phyloP scores from a whole-genome alignment of 2,329 filamentous ascomycete genomes.

The Calonectria pteridis region DNA sequence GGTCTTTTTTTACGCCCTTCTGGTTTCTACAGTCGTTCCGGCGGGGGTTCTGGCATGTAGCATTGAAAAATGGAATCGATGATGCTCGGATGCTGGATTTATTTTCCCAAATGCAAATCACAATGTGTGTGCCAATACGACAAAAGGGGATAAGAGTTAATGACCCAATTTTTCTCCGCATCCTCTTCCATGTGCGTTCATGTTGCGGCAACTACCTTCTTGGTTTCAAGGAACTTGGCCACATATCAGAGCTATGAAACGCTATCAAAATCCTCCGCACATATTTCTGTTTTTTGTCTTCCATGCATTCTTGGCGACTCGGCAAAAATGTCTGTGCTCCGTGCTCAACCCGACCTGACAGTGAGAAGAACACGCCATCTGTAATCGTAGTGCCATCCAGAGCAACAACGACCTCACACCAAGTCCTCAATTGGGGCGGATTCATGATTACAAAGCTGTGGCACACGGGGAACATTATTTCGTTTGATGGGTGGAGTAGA shows the following conservation, averaged over 20 bases:
- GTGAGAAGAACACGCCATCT: neutral
- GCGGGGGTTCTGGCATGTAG: conserved; percentile 68
- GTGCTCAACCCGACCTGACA: neutral
- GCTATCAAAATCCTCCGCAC: neutral
- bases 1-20: conserved; percentile 63
- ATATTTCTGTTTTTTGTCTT: neutral
- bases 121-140: conserved; percentile 4
- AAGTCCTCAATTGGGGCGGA: neutral
- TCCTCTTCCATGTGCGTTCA: neutral
- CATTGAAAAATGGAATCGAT: conserved; percentile 68
- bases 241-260: neutral
- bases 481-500: neutral
- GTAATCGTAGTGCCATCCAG: neutral
- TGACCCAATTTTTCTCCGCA: neutral
- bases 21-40: conserved; percentile 63
- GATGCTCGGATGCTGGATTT: conserved; percentile 54
- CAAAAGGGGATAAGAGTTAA: neutral
- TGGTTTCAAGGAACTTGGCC: no score
- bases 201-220: neutral
- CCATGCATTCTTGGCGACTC: neutral
- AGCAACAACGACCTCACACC: neutral
- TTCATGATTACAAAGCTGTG: neutral
- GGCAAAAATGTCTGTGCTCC: neutral
- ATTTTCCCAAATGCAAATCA: conserved; percentile 36
- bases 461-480: neutral